These are phyloP conservation scores for Globisporangium mamillatum DNA, from an alignment of 352 stramenopile genomes.

Conservation along the genomic window DNA sequence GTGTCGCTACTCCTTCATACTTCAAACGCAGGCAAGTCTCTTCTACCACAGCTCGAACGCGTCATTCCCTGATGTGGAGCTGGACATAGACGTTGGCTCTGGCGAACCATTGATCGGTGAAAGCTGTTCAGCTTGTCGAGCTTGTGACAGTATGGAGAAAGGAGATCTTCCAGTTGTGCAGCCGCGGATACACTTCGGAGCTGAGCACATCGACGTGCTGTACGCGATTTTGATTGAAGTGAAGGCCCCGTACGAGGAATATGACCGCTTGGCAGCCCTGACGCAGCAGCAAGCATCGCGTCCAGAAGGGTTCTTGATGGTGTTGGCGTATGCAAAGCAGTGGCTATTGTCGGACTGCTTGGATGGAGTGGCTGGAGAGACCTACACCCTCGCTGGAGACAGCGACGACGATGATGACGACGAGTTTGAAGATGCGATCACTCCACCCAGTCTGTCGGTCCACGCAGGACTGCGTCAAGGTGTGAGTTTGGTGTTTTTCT, in stretches of 20 bases:
- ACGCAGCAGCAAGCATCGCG: conserved; percentile 74
- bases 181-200: conserved; percentile 68
- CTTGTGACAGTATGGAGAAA: conserved; percentile 20
- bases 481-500: conserved; percentile 51
- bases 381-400: conserved; percentile 38
- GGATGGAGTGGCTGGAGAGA: conserved; percentile 54
- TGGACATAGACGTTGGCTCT: conserved; percentile 65
- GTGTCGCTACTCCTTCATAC: neutral
- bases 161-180: conserved; percentile 20
- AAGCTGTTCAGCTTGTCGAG: conserved; percentile 39
- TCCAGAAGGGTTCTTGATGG: conserved; percentile 80
- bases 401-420: conserved; percentile 76
- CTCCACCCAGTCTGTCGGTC: conserved; percentile 74
- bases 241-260: conserved; percentile 85
- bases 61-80: conserved; percentile 76
- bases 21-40: conserved; percentile 38
- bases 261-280: conserved; percentile 63
- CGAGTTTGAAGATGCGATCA: conserved; percentile 86
- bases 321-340: conserved; percentile 83
- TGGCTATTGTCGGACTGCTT: conserved; percentile 80
- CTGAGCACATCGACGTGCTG: conserved; percentile 80
- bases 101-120: conserved; percentile 23
- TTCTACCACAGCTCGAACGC: conserved; percentile 79
- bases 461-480: conserved; percentile 41
- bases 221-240: conserved; percentile 87